Evolutionary conservation across 441 rosid species (phyloP), one percentile per base, ranked within the genome.

Genomic region (Hura crepitans): DNA sequence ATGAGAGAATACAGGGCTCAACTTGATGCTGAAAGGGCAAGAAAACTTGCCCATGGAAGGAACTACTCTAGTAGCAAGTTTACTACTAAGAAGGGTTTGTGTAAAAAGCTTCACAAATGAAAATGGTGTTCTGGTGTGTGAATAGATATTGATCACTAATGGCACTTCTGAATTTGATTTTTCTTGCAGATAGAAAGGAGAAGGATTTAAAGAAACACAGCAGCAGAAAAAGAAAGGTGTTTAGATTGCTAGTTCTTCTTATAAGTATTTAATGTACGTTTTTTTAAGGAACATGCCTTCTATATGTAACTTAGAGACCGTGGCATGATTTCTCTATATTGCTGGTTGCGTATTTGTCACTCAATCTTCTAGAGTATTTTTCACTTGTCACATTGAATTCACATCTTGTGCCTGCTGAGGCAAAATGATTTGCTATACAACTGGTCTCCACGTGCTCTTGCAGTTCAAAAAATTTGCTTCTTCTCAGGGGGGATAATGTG

Each of bases 1-100:
- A 95, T 95, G 99, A 83, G 89, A 37, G 95, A 95, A 78, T 95
- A 95, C 81, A 87, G 99, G 80, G 99, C 99, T 64, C 97, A 95
- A 80, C 81, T 95, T 57, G 99, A 92, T 83, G 99, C 98, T 71
- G 99, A 95, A 79, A 89, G 99, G 83, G 85, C 99, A 14, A 73
- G 43, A 75, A 95, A 92, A 84, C 98, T 95, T 73, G 84, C 97
- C 37, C 92, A 89, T 18, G 99, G 99, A 67, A 82, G 92, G 83
- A 95, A 95, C 79, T 86, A 86, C 63, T 88, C 92, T 54, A 76
- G 84, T 66, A 77, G 78, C 61, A 95, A 89, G 72, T 86, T 89
- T 18, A 76, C 50, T 71, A 77, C 27, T 55, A 85, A 81, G 65
- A 92, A 78, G 71, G 95, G 97, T 88, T 65, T 18, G 78, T 68